Evolutionary conservation across 805 yeast genomes (phyloP), one percentile per base, ranked within the genome.

Genomic region (Candida adriatica): DNA sequence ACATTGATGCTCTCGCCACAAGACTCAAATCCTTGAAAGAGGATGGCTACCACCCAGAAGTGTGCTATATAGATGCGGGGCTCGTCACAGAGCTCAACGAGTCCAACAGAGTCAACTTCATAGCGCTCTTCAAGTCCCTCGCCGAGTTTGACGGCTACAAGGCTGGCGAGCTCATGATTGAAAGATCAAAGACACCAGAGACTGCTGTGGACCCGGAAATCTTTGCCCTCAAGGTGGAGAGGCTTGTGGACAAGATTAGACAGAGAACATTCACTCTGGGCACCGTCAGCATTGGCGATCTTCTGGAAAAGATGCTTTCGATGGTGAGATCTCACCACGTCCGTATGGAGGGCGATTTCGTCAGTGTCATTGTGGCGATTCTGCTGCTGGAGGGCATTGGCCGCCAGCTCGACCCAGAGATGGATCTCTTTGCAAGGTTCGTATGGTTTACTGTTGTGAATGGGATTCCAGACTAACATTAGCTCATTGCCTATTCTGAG

Each of bases 281-380:
- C 0, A 82, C 86, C 28, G 79, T 92, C 10, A 82, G 90, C 22
- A 84, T 92, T 41, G 96, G 97, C 4, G 96, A 88, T 48, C 62
- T 92, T 35, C 64, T 92, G 35, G 92, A 86, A 45, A 81, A 77
- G 49, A 88, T 90, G 68, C 66, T 92, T 37, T 66, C 78, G 4
- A 87, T 92, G 96, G 97, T 92, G 13, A 66, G 97, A 39, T 63
- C 66, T 8, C 98, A 92, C 56, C 99, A 92, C 56, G 98, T 92
- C 15, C 70, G 96, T 51, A 83, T 92, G 95, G 99, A 92, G 52
- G 94, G 95, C 6, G 98, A 92, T 56, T 92, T 92, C 51, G 78
- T 92, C 26, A 86, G 95, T 18, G 95, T 92, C 16, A 81, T 92
- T n/a, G 86, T 92, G 19, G 95, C 97, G 1, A 87, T 92, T 16